A percentile compares a stretch with the other conserved stretches of the same genome.
Evolutionary conservation across 495 filamentous ascomycete species (phyloP).

Genomic region (Hyphodiscus hymeniophilus): DNA sequence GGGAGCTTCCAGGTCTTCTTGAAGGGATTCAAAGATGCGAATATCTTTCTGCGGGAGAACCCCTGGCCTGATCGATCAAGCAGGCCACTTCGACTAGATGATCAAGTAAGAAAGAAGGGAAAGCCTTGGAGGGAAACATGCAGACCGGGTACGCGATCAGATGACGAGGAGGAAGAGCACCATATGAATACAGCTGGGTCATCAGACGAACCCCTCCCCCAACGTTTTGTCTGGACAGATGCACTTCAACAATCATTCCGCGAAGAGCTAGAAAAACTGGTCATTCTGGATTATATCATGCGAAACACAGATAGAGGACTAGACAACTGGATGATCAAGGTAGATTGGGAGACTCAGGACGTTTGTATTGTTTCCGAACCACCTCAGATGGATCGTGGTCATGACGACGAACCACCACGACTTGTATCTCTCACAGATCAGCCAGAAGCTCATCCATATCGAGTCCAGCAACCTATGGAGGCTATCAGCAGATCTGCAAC

Average conservation of each 20-base stretch:
- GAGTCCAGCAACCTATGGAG: slow-evolving; percentile 76
- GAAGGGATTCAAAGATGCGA: slow-evolving; percentile 94
- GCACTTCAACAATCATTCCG: slow-evolving; percentile 82
- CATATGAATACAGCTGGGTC: slow-evolving; percentile 28
- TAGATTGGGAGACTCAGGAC: slow-evolving; percentile 74
- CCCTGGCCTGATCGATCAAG: slow-evolving; percentile 96
- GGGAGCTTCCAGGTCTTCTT: slow-evolving; percentile 98
- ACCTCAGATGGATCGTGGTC: slow-evolving; percentile 52
- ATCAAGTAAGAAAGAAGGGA: slow-evolving; percentile 61
- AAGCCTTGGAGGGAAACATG: slow-evolving; percentile 81
- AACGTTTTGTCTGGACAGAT: slow-evolving; percentile 78
- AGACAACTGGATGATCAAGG: slow-evolving; percentile 99
- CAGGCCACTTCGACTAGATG: slow-evolving; percentile 62
- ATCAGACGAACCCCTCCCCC: slow-evolving; percentile 33
- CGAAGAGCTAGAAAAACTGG: slow-evolving; percentile 93
- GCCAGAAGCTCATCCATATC: slow-evolving; percentile 58
- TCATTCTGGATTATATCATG: slow-evolving; percentile 99
- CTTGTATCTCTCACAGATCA: slow-evolving; percentile 44
- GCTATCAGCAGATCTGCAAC: slow-evolving; percentile 55
- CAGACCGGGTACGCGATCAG: slow-evolving; percentile 56
- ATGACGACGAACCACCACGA: slow-evolving; percentile 47
- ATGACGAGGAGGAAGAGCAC: slow-evolving; percentile 60
- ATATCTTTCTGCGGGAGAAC: slow-evolving; percentile 86
- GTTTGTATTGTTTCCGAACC: slow-evolving; percentile 83
- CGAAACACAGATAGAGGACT: slow-evolving; percentile 93